These are phyloP conservation scores for Xylaria flabelliformis DNA, from an alignment of 495 filamentous ascomycete genomes.

Conservation along the genomic window DNA sequence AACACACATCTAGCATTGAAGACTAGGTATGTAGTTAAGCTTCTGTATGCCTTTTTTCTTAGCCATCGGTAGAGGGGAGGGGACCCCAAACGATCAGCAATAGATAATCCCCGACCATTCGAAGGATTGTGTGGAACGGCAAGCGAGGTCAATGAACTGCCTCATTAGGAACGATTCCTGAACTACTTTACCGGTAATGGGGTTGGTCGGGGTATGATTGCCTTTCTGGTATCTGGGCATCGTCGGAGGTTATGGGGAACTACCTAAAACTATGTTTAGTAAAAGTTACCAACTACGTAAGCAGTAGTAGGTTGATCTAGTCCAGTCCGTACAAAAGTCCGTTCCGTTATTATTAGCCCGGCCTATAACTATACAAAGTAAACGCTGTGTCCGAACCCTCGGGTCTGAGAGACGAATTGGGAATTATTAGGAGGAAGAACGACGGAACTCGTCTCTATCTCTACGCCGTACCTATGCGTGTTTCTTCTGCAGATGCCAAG, in stretches of 20 bases:
- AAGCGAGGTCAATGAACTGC: conserved; percentile 4
- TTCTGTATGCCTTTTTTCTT: background rate
- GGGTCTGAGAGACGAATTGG: conserved; percentile 1
- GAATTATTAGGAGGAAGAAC: background rate
- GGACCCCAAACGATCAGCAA: conserved; percentile 1
- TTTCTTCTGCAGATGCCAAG: background rate
- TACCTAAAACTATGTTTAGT: conserved; percentile 7
- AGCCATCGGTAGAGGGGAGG: background rate
- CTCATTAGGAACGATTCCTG: conserved; percentile 11
- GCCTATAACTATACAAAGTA: background rate
- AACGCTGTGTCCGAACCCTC: background rate
- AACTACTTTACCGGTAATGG: conserved; percentile 5
- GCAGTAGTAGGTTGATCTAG: conserved; percentile 7
- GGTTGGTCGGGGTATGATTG: background rate
- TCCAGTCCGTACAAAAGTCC: conserved; percentile 4
- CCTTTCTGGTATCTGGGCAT: conserved; percentile 14
- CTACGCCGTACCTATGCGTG: background rate
- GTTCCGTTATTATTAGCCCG: conserved; percentile 1
- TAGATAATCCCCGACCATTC: background rate
- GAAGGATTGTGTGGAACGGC: conserved; percentile 17
- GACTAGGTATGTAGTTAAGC: background rate
- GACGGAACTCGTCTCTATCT: background rate
- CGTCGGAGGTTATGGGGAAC: background rate
- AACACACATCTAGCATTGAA: conserved; percentile 13
- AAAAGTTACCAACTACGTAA: background rate